Evolutionary conservation across 2,329 filamentous ascomycete genomes (phyloP).

Genomic region (Geoglossum cookeanum): DNA sequence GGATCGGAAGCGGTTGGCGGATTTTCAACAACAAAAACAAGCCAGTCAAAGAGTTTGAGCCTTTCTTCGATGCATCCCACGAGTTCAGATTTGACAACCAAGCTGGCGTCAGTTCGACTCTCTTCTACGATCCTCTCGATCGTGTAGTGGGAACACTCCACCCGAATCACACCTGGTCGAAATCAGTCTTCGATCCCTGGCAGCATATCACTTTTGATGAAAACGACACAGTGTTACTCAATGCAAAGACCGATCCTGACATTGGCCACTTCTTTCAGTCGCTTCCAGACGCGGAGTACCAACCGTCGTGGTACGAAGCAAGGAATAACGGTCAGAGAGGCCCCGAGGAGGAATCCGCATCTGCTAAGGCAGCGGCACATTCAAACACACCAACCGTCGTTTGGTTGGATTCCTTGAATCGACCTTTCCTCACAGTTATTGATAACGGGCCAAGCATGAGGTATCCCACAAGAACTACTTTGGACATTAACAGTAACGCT

Average conservation of each 20-base stretch:
- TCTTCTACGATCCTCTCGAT: not conserved
- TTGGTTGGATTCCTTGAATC: not conserved
- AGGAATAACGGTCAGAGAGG: not conserved
- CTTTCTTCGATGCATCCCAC: conserved; percentile 10
- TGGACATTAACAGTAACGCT: not conserved
- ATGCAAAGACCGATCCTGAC: conserved; percentile 5
- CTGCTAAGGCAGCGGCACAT: conserved; percentile 4
- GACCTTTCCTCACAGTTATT: not conserved
- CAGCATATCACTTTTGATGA: conserved; percentile 1
- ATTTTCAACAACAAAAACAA: conserved; percentile 13
- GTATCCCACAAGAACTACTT: too few species aligned
- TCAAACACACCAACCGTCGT: not conserved
- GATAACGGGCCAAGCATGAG: not conserved
- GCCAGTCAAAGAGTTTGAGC: conserved; percentile 10
- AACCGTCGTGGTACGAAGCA: conserved; percentile 10
- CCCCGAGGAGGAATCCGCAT: not conserved
- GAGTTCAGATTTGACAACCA: conserved; percentile 5
- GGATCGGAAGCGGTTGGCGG: conserved; percentile 11
- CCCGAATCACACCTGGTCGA: conserved; percentile 11
- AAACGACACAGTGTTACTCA: conserved; percentile 4
- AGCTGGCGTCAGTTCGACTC: conserved; percentile 4
- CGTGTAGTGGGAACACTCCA: conserved; percentile 8
- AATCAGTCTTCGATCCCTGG: conserved; percentile 7
- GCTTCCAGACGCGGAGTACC: conserved; percentile 3
- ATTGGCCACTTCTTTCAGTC: conserved; percentile 1